Conservation (phyloP, 176 grass and related monocot genomes). For the Rhipidocladum racemiflorum region DNA sequence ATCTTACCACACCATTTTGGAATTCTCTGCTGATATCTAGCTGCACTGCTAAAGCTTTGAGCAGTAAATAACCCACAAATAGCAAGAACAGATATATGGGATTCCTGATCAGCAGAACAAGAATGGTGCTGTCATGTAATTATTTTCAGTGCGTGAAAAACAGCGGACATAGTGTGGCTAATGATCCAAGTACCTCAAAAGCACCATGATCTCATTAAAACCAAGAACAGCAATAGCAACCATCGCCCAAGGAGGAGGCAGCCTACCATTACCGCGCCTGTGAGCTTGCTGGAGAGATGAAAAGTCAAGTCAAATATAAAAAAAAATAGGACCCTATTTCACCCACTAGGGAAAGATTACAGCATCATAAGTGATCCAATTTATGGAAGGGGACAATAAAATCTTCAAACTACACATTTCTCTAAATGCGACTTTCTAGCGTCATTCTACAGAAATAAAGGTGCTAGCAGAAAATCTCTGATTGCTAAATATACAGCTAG, state of each 20-base stretch:
- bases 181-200: conserved; percentile 39
- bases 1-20: conserved; percentile 71
- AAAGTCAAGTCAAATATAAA: conserved; percentile 18
- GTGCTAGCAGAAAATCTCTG: conserved; percentile 5
- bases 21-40: conserved; percentile 75
- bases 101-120: conserved; percentile 62
- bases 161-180: neutral
- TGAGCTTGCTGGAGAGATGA: conserved; percentile 73
- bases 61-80: conserved; percentile 68
- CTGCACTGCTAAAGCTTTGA: conserved; percentile 69
- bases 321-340: neutral
- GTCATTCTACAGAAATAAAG: neutral
- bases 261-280: conserved; percentile 49
- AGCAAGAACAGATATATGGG: conserved; percentile 76
- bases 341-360: neutral
- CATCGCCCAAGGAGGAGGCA: conserved; percentile 91
- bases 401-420: neutral
- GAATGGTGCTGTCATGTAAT: conserved; percentile 19
- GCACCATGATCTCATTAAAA: conserved; percentile 89
- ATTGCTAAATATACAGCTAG: neutral
- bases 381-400: neutral
- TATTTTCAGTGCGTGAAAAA: neutral
- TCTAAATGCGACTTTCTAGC: neutral
- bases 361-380: neutral
- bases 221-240: conserved; percentile 74